Conservation (phyloP, 2,329 filamentous ascomycete species). For the Metarhizium robertsii region DNA sequence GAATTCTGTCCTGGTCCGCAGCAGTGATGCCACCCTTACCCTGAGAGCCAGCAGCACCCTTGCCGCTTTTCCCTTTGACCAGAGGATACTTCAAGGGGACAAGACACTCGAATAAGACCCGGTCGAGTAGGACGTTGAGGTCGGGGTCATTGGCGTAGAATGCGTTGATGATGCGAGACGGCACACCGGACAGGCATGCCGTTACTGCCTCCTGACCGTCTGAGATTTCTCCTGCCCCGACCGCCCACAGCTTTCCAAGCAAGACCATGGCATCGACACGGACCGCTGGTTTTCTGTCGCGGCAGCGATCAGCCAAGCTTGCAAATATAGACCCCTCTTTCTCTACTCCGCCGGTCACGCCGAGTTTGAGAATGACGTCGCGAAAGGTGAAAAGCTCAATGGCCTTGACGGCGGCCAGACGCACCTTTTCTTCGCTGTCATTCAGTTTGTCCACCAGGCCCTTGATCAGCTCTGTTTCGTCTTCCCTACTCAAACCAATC, state of each 20-base stretch:
- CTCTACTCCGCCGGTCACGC: constrained; percentile 62
- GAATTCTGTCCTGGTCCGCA: constrained; percentile 62
- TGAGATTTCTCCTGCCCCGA: constrained; percentile 77
- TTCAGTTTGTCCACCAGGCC: constrained; percentile 71
- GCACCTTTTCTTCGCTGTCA: constrained; percentile 85
- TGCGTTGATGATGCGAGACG: constrained; percentile 74
- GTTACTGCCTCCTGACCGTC: constrained; percentile 70
- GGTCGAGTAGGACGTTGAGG: constrained; percentile 74
- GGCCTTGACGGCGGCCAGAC: constrained; percentile 78
- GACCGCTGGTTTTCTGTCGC: constrained; percentile 74
- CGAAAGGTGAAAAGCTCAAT: constrained; percentile 73
- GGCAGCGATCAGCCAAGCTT: constrained; percentile 77
- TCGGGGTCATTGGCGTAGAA: constrained; percentile 87
- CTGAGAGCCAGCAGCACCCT: constrained; percentile 50
- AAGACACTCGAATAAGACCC: constrained; percentile 76
- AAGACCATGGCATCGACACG: constrained; percentile 81
- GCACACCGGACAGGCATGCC: constrained; percentile 69
- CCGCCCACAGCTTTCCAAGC: constrained; percentile 85
- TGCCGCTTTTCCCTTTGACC: constrained; percentile 48
- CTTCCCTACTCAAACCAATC: constrained; percentile 75
- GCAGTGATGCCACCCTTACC: constrained; percentile 32
- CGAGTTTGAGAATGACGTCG: constrained; percentile 75
- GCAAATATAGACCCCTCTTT: constrained; percentile 70
- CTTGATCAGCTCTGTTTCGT: constrained; percentile 66
- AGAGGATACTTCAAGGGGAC: constrained; percentile 84